Evolutionary conservation across 1,284 basidiomycete genomes (phyloP), one percentile per base, ranked within the genome.

Genomic region (Ceratorhiza oryzae-sativae): DNA sequence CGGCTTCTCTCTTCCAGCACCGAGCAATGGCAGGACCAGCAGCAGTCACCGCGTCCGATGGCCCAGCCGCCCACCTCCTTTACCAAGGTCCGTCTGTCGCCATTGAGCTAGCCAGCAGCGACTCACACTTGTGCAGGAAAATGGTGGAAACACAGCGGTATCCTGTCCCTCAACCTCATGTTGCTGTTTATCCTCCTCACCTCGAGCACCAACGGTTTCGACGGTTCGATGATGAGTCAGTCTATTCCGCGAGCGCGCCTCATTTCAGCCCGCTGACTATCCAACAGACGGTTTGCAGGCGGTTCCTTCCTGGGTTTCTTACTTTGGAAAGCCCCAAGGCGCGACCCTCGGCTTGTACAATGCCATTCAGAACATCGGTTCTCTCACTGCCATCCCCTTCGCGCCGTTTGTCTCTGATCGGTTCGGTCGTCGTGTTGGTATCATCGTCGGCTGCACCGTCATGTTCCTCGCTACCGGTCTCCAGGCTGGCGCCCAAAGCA

Each of bases 201-300:
- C 12, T 89, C 90, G 13, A 90, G 88, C 10, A 90, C 88, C 67
- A 90, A 89, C 78, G 90, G 90, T 71, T 92, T 88, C 79, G 90
- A 92, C 78, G 89, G 76, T 23, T 75, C 74, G 20, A 76, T 77
- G 76, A 77, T 77, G 76, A 77, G 74, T 68, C 71, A 65, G 75
- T 65, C 23, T 4, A 13, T 8, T 12, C 32, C 13, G n/a, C 32
- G 27, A 5, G 27, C 9, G 41, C 18, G 45, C 18, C 32, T 65
- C 46, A 65, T 48, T 34, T 49, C 48, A 49, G 48, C 48, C 27
- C 48, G 23, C 48, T 49, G 15, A 49, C 9, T 30, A 15, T n/a
- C n/a, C 8, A 30, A 10, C 20, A 65, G 62, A 65, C 62, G 62
- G 62, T 67, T 72, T 74, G 15, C 65, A 75, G 55, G 53, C 76